Conservation (phyloP, 1,284 basidiomycete species). For the Thelephora terrestris region DNA sequence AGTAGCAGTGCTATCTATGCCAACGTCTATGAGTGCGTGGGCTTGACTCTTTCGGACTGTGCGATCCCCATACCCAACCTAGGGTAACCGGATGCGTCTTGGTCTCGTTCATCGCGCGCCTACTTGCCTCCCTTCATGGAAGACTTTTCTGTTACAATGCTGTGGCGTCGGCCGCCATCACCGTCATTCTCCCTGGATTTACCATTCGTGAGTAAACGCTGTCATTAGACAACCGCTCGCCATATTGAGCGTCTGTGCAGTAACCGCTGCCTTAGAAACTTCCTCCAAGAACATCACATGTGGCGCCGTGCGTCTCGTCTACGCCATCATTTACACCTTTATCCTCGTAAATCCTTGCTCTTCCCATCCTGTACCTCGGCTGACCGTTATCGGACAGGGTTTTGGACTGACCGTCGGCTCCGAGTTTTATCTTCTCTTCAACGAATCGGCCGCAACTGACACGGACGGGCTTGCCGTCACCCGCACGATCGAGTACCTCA, state of each 20-base stretch:
- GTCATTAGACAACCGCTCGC: not conserved
- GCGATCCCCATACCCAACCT: not conserved
- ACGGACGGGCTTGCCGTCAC: constrained; percentile 26
- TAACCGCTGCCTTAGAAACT: constrained; percentile 74
- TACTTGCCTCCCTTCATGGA: constrained; percentile 57
- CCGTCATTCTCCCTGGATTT: constrained; percentile 72
- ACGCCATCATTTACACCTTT: constrained; percentile 80
- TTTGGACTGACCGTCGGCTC: constrained; percentile 83
- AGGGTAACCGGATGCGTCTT: constrained; percentile 79
- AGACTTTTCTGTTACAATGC: constrained; percentile 75
- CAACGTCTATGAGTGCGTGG: constrained; percentile 81
- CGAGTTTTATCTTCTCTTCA: constrained; percentile 72
- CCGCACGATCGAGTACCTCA: constrained; percentile 31
- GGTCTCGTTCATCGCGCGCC: constrained; percentile 72
- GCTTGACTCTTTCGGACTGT: not conserved
- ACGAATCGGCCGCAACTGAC: constrained; percentile 37
- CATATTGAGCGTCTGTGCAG: constrained; percentile 28
- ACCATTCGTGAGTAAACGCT: constrained; percentile 50
- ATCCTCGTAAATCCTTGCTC: constrained; percentile 47
- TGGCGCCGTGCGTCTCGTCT: constrained; percentile 82
- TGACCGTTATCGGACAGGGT: constrained; percentile 36
- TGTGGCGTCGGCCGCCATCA: constrained; percentile 74
- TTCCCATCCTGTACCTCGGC: constrained; percentile 6
- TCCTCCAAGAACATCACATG: constrained; percentile 78
- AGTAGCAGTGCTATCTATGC: constrained; percentile 77